Evolutionary conservation across 2,329 filamentous ascomycete species (phyloP).

Genomic region (Beauveria bassiana): DNA sequence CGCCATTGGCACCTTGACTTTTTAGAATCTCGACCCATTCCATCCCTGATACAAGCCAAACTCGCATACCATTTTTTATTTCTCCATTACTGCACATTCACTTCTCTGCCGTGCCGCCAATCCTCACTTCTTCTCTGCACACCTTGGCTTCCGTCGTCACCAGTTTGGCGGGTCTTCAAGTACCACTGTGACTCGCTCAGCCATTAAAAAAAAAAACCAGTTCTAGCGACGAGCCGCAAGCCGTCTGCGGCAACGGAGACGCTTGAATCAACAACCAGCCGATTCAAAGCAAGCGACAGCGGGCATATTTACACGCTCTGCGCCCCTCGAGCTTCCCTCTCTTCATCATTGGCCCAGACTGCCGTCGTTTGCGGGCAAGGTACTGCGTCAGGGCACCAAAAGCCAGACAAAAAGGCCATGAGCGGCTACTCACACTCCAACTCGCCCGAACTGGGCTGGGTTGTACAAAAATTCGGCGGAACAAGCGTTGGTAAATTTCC

Average conservation of each 20-base stretch:
- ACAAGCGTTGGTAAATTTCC: slow-evolving; percentile 95
- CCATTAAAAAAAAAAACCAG: not conserved
- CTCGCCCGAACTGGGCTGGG: slow-evolving; percentile 51
- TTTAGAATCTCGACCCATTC: not conserved
- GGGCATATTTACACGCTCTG: not conserved
- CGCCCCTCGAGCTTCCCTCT: too few relatives aligned
- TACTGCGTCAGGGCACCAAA: not conserved
- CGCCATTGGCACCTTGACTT: not conserved
- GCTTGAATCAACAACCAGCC: not conserved
- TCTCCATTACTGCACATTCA: too few relatives aligned
- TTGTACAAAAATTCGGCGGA: slow-evolving; percentile 92
- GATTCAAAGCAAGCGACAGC: not conserved
- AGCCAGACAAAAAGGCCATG: slow-evolving; percentile 17
- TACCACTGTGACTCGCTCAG: not conserved
- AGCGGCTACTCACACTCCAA: slow-evolving; percentile 28
- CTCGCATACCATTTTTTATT: not conserved
- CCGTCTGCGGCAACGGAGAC: not conserved
- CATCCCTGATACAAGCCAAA: not conserved
- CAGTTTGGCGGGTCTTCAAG: slow-evolving; percentile 1
- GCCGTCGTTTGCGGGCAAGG: not conserved
- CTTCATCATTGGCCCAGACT: not conserved
- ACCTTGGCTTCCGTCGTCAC: not conserved
- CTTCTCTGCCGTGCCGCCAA: not conserved
- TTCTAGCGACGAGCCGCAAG: slow-evolving; percentile 6
- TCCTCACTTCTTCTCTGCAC: not conserved